These are phyloP conservation scores for Lodderomyces theae DNA, from an alignment of 1,139 yeast species.

Conservation along the genomic window DNA sequence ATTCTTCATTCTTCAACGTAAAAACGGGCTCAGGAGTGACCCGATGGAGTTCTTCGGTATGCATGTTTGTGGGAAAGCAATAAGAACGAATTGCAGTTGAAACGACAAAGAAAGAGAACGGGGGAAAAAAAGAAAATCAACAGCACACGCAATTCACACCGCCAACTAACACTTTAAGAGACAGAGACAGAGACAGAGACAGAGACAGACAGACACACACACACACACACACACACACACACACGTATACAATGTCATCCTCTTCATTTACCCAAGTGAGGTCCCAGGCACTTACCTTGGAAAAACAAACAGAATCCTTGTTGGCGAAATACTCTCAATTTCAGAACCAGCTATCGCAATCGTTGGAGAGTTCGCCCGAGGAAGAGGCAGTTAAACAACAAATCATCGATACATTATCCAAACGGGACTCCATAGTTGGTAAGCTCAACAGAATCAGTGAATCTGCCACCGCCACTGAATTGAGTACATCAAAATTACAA, in stretches of 20 bases:
- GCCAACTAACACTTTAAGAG: no score
- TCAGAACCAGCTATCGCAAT: conserved; percentile 22
- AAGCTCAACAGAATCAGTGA: conserved; percentile 49
- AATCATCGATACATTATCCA: conserved; percentile 40
- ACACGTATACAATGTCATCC: conserved; percentile 28
- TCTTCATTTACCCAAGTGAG: conserved; percentile 39
- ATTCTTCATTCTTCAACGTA: neutral
- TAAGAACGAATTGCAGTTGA: no score
- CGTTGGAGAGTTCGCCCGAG: conserved; percentile 49
- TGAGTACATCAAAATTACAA: conserved; percentile 71
- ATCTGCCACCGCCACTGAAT: conserved; percentile 50
- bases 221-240: no score
- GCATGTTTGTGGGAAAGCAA: neutral
- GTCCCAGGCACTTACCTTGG: conserved; percentile 38
- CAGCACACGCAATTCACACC: no score
- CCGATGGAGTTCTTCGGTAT: conserved; percentile 5
- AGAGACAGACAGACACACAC: no score
- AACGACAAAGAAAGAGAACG: neutral
- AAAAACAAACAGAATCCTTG: conserved; percentile 41
- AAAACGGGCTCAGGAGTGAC: conserved; percentile 2
- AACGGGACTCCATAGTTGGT: conserved; percentile 31
- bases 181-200: no score
- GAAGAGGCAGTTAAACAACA: conserved; percentile 60
- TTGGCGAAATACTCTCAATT: conserved; percentile 35
- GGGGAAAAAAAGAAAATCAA: neutral